Evolutionary conservation across 768 basidiomycete species (phyloP), one percentile per base, ranked within the genome.

Genomic region (Porpolomopsis calyptriformis): DNA sequence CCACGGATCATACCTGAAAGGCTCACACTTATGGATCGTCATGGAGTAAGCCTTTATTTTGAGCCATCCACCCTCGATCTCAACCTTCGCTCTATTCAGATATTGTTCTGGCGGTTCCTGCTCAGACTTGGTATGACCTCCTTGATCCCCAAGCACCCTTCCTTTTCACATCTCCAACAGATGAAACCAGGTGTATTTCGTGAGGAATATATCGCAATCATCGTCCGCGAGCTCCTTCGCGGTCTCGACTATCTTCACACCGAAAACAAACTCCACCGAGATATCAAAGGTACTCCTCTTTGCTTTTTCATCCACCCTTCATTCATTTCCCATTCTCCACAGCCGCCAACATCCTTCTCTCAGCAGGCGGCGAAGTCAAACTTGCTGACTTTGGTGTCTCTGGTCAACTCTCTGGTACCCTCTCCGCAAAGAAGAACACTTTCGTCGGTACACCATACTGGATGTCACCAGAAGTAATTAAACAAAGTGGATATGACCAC

Each of bases 401-500:
- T 1, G 96, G 96, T 23, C 96, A 99, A 58, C 73, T 99, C 23
- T 92, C 88, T 18, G 91, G 91, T 2, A 93, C 88, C 1, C 68
- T 93, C 36, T 88, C 85, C 9, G 88, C 87, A 16, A 91, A 90
- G 76, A 92, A 97, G 77, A 98, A 99, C 56, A 99, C 94, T 1
- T 97, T 93, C 60, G 94, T 94, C 25, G 90, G 90, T 23, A 93
- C 94, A 14, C 94, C 94, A 2, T 99, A 98, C 60, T 99, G 96
- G 96, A 99, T 99, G 96, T 91, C 90, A 5, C 96, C 96, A 4
- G 96, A 99, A 60, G 93, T 98, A 19, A 99, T 99, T 70, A 98
- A 98, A 62, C 96, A 99, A 66, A 94, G 91, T 47, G 96, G 96
- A 3, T 99, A 99, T 64, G 96, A 98, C 57, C 86, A 93, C 62